A percentile compares a stretch with the other conserved stretches of the same genome.
phyloP scores from a whole-genome alignment of 208 protist species.

The Trypanosoma avium region DNA sequence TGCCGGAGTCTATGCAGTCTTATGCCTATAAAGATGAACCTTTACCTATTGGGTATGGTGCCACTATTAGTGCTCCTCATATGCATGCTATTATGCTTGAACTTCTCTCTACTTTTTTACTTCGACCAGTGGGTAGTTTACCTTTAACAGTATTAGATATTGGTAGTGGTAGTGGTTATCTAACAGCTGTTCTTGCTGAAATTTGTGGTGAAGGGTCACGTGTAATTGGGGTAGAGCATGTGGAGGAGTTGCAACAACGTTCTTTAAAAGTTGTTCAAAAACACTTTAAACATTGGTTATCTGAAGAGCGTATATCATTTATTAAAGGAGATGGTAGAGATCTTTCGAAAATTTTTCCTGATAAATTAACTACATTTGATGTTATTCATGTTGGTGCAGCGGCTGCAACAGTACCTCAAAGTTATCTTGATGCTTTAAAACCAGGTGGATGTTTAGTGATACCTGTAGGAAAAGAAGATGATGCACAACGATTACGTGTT shows the following conservation, averaged over 20 bases:
- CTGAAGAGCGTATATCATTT: slow-evolving; percentile 38
- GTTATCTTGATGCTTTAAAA: slow-evolving; percentile 49
- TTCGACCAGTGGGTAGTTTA: neutral
- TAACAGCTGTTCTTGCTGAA: slow-evolving; percentile 73
- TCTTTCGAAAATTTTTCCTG: slow-evolving; percentile 23
- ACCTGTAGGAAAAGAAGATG: slow-evolving; percentile 58
- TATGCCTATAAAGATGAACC: slow-evolving; percentile 75
- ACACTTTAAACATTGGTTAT: slow-evolving; percentile 48
- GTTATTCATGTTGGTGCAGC: slow-evolving; percentile 90
- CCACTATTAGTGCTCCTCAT: slow-evolving; percentile 90
- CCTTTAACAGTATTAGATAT: slow-evolving; percentile 60
- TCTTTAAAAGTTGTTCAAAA: slow-evolving; percentile 37
- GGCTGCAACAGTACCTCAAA: slow-evolving; percentile 36
- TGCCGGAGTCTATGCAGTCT: slow-evolving; percentile 15
- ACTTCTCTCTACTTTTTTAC: slow-evolving; percentile 53
- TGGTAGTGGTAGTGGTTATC: slow-evolving; percentile 89
- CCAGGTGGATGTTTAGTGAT: slow-evolving; percentile 68
- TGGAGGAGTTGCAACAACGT: slow-evolving; percentile 48
- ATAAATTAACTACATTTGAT: slow-evolving; percentile 40
- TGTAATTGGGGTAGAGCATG: slow-evolving; percentile 83
- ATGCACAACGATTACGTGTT: slow-evolving; percentile 60
- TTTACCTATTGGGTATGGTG: slow-evolving; percentile 75
- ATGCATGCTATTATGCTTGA: slow-evolving; percentile 92
- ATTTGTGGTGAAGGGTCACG: slow-evolving; percentile 39
- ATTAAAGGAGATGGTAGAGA: slow-evolving; percentile 70